phyloP scores from a whole-genome alignment of 2,329 filamentous ascomycete genomes.

The Colletotrichum liriopes region DNA sequence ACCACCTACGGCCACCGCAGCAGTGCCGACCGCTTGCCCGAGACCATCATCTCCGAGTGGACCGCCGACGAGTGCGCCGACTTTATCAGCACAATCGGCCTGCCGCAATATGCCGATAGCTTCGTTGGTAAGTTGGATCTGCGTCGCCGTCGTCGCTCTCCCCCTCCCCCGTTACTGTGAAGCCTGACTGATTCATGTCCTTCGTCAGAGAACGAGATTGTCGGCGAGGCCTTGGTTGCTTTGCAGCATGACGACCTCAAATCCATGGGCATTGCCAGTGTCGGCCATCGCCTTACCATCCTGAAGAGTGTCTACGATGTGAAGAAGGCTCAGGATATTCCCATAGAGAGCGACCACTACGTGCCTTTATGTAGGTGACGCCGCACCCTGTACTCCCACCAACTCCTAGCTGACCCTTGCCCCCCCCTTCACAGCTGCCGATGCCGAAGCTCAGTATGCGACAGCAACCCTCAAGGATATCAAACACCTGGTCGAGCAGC shows the following conservation, averaged over 20 bases:
- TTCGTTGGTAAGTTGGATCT: conserved; percentile 80
- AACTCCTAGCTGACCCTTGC: conserved; percentile 28
- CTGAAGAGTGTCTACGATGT: conserved; percentile 97
- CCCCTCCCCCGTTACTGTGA: background rate
- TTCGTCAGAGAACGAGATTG: conserved; percentile 87
- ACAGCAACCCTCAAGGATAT: conserved; percentile 95
- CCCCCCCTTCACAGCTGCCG: conserved; percentile 76
- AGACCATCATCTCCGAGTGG: conserved; percentile 85
- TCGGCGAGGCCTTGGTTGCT: conserved; percentile 90
- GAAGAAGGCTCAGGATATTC: conserved; percentile 93
- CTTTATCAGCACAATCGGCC: conserved; percentile 84
- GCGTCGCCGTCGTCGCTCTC: background rate
- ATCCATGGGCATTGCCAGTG: conserved; percentile 93
- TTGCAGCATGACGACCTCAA: conserved; percentile 94
- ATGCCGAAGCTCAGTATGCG: conserved; percentile 87
- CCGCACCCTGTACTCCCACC: conserved; percentile 19
- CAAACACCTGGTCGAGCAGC: conserved; percentile 88
- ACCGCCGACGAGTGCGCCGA: conserved; percentile 90
- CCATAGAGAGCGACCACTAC: conserved; percentile 93
- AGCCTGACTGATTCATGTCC: conserved; percentile 15
- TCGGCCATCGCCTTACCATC: conserved; percentile 94
- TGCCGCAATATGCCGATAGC: conserved; percentile 85
- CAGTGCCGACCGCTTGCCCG: conserved; percentile 77
- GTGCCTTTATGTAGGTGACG: conserved; percentile 84
- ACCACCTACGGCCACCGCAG: conserved; percentile 81